These are phyloP conservation scores for Mycena kentingensis DNA, from an alignment of 768 basidiomycete species.

Conservation along the genomic window DNA sequence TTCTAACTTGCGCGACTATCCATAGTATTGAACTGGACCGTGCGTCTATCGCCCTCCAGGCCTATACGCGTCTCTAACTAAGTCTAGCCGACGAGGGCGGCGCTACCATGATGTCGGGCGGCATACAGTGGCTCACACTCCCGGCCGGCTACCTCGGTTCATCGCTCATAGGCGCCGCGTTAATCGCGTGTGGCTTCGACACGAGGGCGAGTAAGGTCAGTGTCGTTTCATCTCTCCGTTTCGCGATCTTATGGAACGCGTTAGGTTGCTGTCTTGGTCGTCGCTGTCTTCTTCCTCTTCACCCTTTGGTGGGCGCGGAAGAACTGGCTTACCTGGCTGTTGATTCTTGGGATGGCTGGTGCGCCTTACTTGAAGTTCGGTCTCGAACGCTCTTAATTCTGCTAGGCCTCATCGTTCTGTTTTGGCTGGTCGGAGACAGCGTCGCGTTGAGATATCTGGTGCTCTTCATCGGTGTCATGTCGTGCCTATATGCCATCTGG, in stretches of 20 bases:
- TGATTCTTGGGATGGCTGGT: constrained; percentile 81
- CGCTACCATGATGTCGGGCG: constrained; percentile 84
- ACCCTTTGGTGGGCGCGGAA: constrained; percentile 87
- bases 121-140: constrained; percentile 77
- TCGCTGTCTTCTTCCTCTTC: constrained; percentile 84
- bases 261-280: constrained; percentile 75
- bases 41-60: constrained; percentile 40
- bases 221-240: no score
- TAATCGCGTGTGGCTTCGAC: constrained; percentile 88
- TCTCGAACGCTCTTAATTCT: no score
- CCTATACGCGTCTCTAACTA: constrained; percentile 9
- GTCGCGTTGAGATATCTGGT: constrained; percentile 79
- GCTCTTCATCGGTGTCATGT: constrained; percentile 85
- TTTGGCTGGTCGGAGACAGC: constrained; percentile 81
- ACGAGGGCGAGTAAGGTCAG: constrained; percentile 87
- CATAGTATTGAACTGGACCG: constrained; percentile 87
- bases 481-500: constrained; percentile 85
- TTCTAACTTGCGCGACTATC: constrained; percentile 84
- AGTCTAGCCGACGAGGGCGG: constrained; percentile 82
- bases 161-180: constrained; percentile 79
- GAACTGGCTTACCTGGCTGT: constrained; percentile 75
- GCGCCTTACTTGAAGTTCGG: no score
- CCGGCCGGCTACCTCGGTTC: constrained; percentile 84
- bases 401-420: constrained; percentile 74
- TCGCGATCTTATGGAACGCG: no score